phyloP scores from a whole-genome alignment of 2,329 filamentous ascomycete species.

The Ophiostoma perfectum region DNA sequence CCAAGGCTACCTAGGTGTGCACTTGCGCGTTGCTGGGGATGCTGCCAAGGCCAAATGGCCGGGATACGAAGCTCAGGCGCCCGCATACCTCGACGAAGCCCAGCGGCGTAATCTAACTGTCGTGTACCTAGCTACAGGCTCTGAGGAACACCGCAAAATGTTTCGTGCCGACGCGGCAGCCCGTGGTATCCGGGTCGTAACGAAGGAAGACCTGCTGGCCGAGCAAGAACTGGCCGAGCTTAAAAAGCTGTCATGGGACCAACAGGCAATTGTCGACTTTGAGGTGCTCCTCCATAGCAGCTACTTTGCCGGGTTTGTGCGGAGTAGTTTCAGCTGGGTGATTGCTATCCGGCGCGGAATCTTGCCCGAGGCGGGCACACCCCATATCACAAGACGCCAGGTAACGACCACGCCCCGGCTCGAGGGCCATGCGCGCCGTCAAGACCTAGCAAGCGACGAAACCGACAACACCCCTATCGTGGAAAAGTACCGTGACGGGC shows the following conservation, averaged over 20 bases:
- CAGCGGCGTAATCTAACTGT: conserved; percentile 29
- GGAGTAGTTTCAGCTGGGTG: conserved; percentile 23
- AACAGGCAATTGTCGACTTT: conserved; percentile 25
- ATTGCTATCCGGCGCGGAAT: conserved; percentile 21
- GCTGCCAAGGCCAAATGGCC: conserved; percentile 34
- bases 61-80: conserved; percentile 36
- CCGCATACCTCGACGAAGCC: conserved; percentile 36
- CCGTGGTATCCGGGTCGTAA: conserved; percentile 32
- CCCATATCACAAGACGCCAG: conserved; percentile 9
- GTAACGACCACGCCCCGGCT: neutral
- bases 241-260: conserved; percentile 32
- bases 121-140: conserved; percentile 38
- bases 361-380: conserved; percentile 20
- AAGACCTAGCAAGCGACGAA: neutral
- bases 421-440: conserved; percentile 13
- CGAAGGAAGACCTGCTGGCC: conserved; percentile 36
- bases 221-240: conserved; percentile 31
- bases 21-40: conserved; percentile 36
- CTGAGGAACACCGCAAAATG: conserved; percentile 30
- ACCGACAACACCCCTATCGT: conserved; percentile 3
- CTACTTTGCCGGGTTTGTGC: conserved; percentile 21
- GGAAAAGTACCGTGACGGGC: conserved; percentile 23
- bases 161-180: conserved; percentile 31
- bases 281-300: conserved; percentile 23
- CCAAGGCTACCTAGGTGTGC: conserved; percentile 35